These are phyloP conservation scores for Aspergillus intermedius DNA, from an alignment of 2,329 filamentous ascomycete species.

Conservation along the genomic window DNA sequence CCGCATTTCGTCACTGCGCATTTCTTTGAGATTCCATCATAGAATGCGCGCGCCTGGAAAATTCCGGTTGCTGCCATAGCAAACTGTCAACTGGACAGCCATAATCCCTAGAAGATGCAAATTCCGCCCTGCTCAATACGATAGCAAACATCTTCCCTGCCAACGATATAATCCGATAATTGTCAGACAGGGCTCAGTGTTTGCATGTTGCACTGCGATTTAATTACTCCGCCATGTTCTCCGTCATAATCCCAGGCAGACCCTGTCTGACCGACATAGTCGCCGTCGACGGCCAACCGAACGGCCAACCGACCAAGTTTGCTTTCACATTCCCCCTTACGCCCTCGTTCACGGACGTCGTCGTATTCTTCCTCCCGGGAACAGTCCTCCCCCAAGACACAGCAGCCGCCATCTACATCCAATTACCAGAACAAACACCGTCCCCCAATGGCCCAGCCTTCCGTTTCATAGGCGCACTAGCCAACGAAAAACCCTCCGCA, in stretches of 20 bases:
- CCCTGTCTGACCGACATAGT: constrained; percentile 53
- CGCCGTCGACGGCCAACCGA: constrained; percentile 46
- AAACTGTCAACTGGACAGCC: not conserved
- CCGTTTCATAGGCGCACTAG: constrained; percentile 80
- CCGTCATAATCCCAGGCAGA: constrained; percentile 54
- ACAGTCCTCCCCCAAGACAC: constrained; percentile 64
- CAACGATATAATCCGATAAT: not conserved
- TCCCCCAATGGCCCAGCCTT: constrained; percentile 51
- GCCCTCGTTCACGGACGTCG: constrained; percentile 63
- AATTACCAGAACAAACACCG: constrained; percentile 49
- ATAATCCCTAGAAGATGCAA: not conserved
- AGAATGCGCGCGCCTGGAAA: constrained; percentile 11
- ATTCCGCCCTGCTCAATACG: not conserved
- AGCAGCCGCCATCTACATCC: constrained; percentile 85
- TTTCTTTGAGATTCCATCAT: constrained; percentile 20
- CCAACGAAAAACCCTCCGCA: constrained; percentile 81
- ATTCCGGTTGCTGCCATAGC: constrained; percentile 4
- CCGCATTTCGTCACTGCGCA: constrained; percentile 19
- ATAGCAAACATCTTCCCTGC: not conserved
- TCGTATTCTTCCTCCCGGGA: constrained; percentile 81
- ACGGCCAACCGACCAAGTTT: constrained; percentile 55
- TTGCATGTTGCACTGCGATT: not conserved
- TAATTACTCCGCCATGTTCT: constrained; percentile 45
- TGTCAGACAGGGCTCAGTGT: too few species aligned
- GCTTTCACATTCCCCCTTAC: constrained; percentile 60